Evolutionary conservation across 2,329 filamentous ascomycete genomes (phyloP).

Genomic region (Paecilomyces formosus): DNA sequence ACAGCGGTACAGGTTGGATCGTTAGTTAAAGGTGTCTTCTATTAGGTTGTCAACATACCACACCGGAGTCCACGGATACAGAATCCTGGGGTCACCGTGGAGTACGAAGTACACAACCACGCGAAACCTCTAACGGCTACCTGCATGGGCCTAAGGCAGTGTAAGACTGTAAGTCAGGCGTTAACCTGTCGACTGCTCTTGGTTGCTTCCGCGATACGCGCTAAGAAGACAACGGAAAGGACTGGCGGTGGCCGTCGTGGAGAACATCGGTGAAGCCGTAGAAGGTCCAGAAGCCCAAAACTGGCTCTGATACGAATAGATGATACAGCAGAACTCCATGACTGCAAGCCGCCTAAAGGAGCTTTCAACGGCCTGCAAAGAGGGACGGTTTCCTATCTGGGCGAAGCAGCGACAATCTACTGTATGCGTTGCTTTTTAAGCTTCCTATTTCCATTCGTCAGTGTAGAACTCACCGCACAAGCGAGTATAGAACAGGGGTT

Average conservation of each 20-base stretch:
- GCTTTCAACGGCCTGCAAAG: neutral
- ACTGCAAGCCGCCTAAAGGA: neutral
- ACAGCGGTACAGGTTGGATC: neutral
- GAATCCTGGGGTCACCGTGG: neutral
- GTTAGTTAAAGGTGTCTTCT: neutral
- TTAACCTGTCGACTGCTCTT: neutral
- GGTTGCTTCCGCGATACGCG: neutral
- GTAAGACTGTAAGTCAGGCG: neutral
- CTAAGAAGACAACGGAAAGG: neutral
- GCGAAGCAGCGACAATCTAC: neutral
- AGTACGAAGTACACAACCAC: neutral
- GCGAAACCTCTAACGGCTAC: neutral
- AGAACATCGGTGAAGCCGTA: neutral
- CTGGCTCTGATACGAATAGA: neutral
- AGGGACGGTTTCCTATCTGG: neutral
- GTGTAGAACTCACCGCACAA: neutral
- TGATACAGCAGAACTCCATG: neutral
- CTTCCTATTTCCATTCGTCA: neutral
- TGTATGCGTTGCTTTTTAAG: neutral
- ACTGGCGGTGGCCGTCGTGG: neutral
- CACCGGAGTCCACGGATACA: neutral
- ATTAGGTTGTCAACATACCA: neutral
- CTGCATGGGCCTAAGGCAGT: neutral
- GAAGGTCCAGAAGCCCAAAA: neutral
- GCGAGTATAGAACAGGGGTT: neutral